Evolutionary conservation across 305 asterid species (phyloP), one percentile per base, ranked within the genome.

Genomic region (Solanum hybrid): DNA sequence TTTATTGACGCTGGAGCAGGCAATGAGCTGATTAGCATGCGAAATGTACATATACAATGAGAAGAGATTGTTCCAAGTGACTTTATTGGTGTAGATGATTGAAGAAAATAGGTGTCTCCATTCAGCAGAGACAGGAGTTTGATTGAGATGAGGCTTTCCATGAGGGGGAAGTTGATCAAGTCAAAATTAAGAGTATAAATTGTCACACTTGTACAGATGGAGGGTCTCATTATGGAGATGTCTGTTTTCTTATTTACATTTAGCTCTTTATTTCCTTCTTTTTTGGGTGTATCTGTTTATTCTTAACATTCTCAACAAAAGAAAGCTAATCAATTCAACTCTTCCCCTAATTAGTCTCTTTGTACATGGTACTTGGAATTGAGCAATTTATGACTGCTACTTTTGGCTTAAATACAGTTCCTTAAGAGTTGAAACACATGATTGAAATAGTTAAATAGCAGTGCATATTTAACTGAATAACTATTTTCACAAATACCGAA

Each of bases 71-170:
- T 31, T 84, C 87, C 11, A 84, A 51, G 87, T 45, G 73, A 82
- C 72, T 60, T 27, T 31, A 51, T 84, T 3, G 87, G 40, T 84
- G 75, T 84, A 84, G 87, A 84, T 31, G 75, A 32, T 31, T 11
- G 31, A 56, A 32, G 87, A 85, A 85, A 56, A 56, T 31, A 31
- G 76, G 45, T 45, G 60, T 82, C 40, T 45, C 72, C 87, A 82
- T 82, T 42, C 22, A 42, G 38, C 36, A 82, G 72, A 42, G 69
- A 80, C 1, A 42, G 72, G 75, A 3, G 31, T 84, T 84, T 84
- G 75, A 84, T 51, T 84, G 87, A 85, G 87, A 56, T 84, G 87
- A 84, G 87, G 31, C 87, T 84, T 51, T 37, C 87, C 87, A 3
- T 31, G 42, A 19, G 5, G 22, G 75, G 87, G 45, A 84, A 29